Conservation (phyloP, 2,329 filamentous ascomycete species). For the Samsoniella hepiali region DNA sequence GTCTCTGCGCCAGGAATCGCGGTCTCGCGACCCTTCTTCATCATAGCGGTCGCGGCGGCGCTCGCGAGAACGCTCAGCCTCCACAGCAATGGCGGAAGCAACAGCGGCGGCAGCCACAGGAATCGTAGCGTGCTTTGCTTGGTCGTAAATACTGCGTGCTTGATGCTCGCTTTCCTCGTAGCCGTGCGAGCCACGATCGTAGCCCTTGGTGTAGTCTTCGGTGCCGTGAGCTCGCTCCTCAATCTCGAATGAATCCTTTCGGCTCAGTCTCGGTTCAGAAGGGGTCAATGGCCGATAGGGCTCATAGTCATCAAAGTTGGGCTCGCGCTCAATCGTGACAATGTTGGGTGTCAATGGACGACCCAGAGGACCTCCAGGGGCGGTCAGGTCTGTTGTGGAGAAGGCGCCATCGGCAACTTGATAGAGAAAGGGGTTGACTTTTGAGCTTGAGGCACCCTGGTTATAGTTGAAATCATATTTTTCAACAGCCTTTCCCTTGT, state of each 20-base stretch:
- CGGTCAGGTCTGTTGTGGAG: slow-evolving; percentile 39
- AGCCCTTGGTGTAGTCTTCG: slow-evolving; percentile 25
- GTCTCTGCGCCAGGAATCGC: slow-evolving; percentile 36
- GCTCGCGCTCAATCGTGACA: slow-evolving; percentile 53
- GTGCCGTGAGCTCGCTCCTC: slow-evolving; percentile 28
- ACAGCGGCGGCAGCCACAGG: slow-evolving; percentile 47
- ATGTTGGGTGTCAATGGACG: slow-evolving; percentile 49
- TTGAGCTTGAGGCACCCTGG: slow-evolving; percentile 28
- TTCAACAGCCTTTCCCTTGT: slow-evolving; percentile 27
- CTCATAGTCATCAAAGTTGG: slow-evolving; percentile 42
- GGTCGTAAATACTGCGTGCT: slow-evolving; percentile 43
- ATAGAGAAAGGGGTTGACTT: slow-evolving; percentile 57
- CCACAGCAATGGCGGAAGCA: slow-evolving; percentile 44
- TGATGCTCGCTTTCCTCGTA: slow-evolving; percentile 41
- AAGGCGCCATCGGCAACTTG: slow-evolving; percentile 54
- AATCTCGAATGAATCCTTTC: slow-evolving; percentile 49
- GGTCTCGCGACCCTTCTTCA: slow-evolving; percentile 34
- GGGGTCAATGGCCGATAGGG: slow-evolving; percentile 29
- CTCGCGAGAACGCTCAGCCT: slow-evolving; percentile 37
- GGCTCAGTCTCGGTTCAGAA: slow-evolving; percentile 42
- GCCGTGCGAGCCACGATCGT: slow-evolving; percentile 26
- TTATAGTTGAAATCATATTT: slow-evolving; percentile 17
- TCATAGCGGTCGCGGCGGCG: slow-evolving; percentile 32
- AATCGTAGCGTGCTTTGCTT: slow-evolving; percentile 46
- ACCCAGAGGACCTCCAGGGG: slow-evolving; percentile 38